Evolutionary conservation across 106 monocot species (phyloP), one percentile per base, ranked within the genome.

Genomic region (Posidonia australis): DNA sequence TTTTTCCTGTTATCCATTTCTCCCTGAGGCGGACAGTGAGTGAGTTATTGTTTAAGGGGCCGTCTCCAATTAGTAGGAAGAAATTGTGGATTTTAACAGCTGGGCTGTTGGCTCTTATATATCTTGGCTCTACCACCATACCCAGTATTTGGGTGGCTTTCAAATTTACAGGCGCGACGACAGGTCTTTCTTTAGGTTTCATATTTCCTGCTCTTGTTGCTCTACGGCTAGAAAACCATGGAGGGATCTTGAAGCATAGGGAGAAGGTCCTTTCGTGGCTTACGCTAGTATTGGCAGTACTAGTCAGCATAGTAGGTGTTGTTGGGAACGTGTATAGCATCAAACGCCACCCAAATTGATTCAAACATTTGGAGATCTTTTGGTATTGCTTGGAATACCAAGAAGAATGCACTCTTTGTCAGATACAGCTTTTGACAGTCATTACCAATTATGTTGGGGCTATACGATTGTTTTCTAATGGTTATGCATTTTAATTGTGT

Each of bases 101-200:
- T 1, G 67, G 81, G 26, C 64, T 90, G 62, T 58, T 90, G 48
- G 76, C 25, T n/a, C 14, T 86, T 71, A 69, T 86, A 22, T 90
- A 90, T 60, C 64, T 90, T 22, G 86, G 80, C 11, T 90, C 90
- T 4, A 86, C 86, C 2, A 74, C 72, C 68, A 79, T 86, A 66
- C 90, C 90, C 2, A 86, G 83, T 65, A 90, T 90, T 21, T 90
- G 90, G 90, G 78, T 80, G 26, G 90, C 90, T 64, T 90, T 90
- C 74, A 90, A 90, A 66, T 90, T 90, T 45, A 86, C 90, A 20
- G 90, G 90, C 1, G 90, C 90, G 1, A 90, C 90, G 7, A 83
- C 90, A 1, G 90, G 81, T 22, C 51, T 86, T 5, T 76, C 83
- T 0, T 59, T 90, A 44, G 90, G 86, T 0, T 90, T 90, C 72